Evolutionary conservation across 257 asterid species (phyloP), one percentile per base, ranked within the genome.

Genomic region (Fraxinus anomala): DNA sequence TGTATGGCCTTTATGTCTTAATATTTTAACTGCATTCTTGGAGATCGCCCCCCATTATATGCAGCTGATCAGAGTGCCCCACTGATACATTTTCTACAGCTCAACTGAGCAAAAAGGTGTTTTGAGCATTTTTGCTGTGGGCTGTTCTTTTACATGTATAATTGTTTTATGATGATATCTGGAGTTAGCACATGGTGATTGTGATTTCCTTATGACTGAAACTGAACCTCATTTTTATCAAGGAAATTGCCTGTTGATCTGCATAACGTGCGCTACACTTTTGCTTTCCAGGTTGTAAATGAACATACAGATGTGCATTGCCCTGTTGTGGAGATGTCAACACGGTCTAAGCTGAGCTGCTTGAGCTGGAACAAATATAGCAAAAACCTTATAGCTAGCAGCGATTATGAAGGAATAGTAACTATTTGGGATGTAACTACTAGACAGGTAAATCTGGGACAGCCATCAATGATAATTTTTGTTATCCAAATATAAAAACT

Each of bases 391-490:
- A 84, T 94, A 79, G 98, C 96, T 26, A 94, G 98, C 79, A 92
- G 97, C 56, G 98, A 94, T 84, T 92, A 94, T 81, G 98, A 92
- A 82, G 98, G 98, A 80, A 90, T 92, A 77, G 94, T 92, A 70
- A 94, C 97, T 67, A 94, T 94, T 73, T 94, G 98, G 97, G 95
- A 94, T 87, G 97, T 88, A 59, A 87, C 96, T 54, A 94, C 98
- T 65, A 91, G 91, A 68, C 97, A 92, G 97, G 96, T 92, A 88
- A 24, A 63, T 63, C 33, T 63, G 68, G 5, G 26, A 63, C 34
- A 11, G 26, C 68, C 68, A 63, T 63, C 6, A 63, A 24, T 63
- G 17, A 33, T 63, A 56, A 56, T 19, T 56, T 56, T 56, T 56
- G 11, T 56, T 56, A 6, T 56, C 28, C 12, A 6, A 19, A 56